A percentile compares a stretch with the other conserved stretches of the same genome.
phyloP scores from a whole-genome alignment of 192 early-diverging fungal species.

The Umbelopsis ramanniana region DNA sequence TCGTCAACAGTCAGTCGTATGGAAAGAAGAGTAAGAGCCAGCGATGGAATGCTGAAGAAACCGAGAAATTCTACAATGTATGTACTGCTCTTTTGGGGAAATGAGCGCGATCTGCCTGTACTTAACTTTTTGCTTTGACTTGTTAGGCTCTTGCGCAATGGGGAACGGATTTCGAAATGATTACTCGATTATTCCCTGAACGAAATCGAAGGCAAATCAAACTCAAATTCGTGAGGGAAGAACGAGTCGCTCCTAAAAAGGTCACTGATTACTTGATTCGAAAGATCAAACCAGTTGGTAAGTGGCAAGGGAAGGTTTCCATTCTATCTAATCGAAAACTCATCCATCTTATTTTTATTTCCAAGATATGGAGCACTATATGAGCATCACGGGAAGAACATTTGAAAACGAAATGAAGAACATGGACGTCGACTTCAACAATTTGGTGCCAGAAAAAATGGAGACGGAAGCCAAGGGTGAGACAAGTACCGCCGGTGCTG shows the following conservation, averaged over 20 bases:
- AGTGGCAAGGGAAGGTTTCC: neutral
- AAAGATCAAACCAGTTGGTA: constrained; percentile 36
- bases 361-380: constrained; percentile 9
- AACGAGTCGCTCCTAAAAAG: constrained; percentile 29
- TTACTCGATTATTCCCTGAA: constrained; percentile 28
- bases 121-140: neutral
- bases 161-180: constrained; percentile 47
- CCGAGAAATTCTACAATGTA: constrained; percentile 38
- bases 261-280: constrained; percentile 32
- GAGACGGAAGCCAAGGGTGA: constrained; percentile 1
- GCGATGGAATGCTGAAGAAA: constrained; percentile 33
- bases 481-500: neutral
- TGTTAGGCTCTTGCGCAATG: constrained; percentile 36
- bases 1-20: constrained; percentile 33
- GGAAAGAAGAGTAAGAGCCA: constrained; percentile 14
- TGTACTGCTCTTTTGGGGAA: neutral
- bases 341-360: neutral
- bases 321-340: too few relatives aligned
- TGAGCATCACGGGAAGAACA: neutral
- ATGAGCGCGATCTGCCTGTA: neutral
- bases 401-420: constrained; percentile 17
- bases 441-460: constrained; percentile 9
- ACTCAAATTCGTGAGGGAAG: constrained; percentile 39
- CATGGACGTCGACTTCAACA: constrained; percentile 14
- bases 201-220: constrained; percentile 34